Conservation (phyloP, 2,329 filamentous ascomycete genomes). For the Aspergillus piperis region DNA sequence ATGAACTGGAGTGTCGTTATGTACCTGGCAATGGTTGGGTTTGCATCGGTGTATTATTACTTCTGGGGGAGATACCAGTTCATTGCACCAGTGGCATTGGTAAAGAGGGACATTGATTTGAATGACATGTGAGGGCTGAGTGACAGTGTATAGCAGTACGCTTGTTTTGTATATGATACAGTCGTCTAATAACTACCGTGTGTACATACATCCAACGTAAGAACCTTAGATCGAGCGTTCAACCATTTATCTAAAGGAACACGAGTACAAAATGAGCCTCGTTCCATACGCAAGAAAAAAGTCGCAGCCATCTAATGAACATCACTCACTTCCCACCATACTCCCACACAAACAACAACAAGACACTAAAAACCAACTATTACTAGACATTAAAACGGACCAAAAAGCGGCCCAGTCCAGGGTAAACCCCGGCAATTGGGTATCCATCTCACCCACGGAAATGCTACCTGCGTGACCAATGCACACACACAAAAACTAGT, state of each 20-base stretch:
- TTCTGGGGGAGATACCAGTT: constrained; percentile 45
- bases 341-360: background rate
- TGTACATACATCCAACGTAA: too few species aligned
- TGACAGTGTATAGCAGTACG: too few species aligned
- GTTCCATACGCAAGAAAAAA: too few species aligned
- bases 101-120: constrained; percentile 29
- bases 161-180: background rate
- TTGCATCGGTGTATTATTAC: constrained; percentile 48
- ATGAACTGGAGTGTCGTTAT: constrained; percentile 55
- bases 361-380: background rate
- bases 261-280: too few species aligned
- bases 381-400: background rate
- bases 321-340: background rate
- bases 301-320: too few species aligned
- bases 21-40: constrained; percentile 47
- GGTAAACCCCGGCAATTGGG: background rate
- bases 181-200: too few species aligned
- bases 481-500: too few species aligned
- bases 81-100: constrained; percentile 40
- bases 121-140: background rate
- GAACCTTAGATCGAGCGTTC: too few species aligned
- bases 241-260: too few species aligned
- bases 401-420: background rate
- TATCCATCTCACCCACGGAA: background rate
- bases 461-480: background rate